Evolutionary conservation across 768 basidiomycete species (phyloP).

Genomic region (Rhodotorula taiwanensis): DNA sequence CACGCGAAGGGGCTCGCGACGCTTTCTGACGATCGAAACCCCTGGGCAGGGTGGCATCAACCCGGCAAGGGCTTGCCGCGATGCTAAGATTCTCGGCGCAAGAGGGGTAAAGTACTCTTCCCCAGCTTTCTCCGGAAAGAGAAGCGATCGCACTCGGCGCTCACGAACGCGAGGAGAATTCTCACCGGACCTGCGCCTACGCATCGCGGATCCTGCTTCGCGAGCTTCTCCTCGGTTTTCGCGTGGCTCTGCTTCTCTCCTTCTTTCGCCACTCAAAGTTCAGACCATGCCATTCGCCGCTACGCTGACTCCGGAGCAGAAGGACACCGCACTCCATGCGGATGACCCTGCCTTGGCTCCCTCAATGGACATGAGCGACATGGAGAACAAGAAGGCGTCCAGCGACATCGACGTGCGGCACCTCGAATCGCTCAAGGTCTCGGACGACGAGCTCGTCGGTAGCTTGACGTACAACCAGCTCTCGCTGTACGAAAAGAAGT

Average conservation of each 20-base stretch:
- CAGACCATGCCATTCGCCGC: background rate
- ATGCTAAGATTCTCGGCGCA: too few relatives aligned
- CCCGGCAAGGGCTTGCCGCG: too few relatives aligned
- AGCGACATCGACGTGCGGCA: background rate
- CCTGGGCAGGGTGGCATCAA: too few relatives aligned
- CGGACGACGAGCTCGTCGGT: constrained; percentile 9
- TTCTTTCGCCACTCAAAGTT: background rate
- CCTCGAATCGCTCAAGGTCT: background rate
- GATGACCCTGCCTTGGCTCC: too few relatives aligned
- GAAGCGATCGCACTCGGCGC: too few relatives aligned
- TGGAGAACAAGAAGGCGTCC: background rate
- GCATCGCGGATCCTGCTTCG: background rate
- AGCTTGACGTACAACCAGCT: constrained; percentile 17
- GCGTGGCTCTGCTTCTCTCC: background rate
- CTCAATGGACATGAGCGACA: background rate
- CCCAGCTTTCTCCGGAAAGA: too few relatives aligned
- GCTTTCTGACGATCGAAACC: too few relatives aligned
- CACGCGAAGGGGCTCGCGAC: too few relatives aligned
- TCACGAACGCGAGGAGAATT: too few relatives aligned
- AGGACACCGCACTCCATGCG: background rate
- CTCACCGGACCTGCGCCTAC: background rate
- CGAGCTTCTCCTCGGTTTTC: background rate
- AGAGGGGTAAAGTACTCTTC: too few relatives aligned
- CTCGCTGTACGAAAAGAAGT: constrained; percentile 44
- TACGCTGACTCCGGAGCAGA: background rate